Evolutionary conservation across 768 basidiomycete genomes (phyloP), one percentile per base, ranked within the genome.

Genomic region (Amylocystis lapponica): DNA sequence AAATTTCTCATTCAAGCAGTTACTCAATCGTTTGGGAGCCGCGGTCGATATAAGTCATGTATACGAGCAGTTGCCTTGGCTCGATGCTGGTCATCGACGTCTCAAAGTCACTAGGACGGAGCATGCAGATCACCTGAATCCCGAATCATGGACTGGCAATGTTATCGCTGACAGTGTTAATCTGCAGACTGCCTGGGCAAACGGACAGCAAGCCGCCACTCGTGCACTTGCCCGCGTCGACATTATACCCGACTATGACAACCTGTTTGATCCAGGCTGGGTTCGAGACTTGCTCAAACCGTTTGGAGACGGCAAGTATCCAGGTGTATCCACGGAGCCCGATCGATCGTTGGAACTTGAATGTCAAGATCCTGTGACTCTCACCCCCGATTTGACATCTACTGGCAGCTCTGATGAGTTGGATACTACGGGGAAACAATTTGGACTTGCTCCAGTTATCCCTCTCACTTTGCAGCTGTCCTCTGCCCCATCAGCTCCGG

Each of bases 121-220:
- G 17, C 48, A 58, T 45, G 27, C 37, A 11, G 58, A 63, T 40
- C 63, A 62, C 41, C 47, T 64, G 20, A 36, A 51, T 11, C 59
- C 59, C 22, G 39, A 45, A 16, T 38, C 54, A 8, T 61, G 56
- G 56, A 46, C 17, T 12, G 56, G 58, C 1, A 46, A 60, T 23
- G 34, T 55, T 5, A 19, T 27, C 0, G 59, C 53, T 12, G 27
- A 29, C 0, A 49, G 40, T 5, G 55, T 56, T 30, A 41, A 57
- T 29, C 36, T 60, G 0, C 2, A 32, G 10, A 26, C 27, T 12
- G 54, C 51, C n/a, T 62, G 56, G 50, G 19, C 11, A 1, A 19
- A 33, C 6, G 61, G 52, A 4, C 31, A 48, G 34, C 10, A 11
- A n/a, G 36, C 11, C 8, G 48, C 48, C n/a, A 17, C 17, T 46